These are phyloP conservation scores for Hemerocallis citrina DNA, from an alignment of 106 monocot species.

Conservation along the genomic window DNA sequence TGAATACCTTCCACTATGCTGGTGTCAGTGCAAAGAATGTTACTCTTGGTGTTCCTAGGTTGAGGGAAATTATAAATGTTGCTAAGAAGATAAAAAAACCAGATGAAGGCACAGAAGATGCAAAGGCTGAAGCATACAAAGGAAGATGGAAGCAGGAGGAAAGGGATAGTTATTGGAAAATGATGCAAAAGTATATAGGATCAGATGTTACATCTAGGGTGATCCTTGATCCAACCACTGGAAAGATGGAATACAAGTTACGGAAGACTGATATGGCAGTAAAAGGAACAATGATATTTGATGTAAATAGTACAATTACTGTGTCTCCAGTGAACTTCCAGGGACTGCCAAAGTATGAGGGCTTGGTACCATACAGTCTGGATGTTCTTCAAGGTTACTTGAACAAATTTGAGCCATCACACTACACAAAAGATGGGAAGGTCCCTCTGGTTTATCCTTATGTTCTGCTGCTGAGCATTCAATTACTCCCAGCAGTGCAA, in stretches of 20 bases:
- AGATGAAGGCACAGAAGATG: no score
- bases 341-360: constrained; percentile 52
- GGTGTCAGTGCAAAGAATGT: constrained; percentile 99
- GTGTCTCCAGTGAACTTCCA: constrained; percentile 90
- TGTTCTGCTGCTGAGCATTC: constrained; percentile 71
- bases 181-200: no score
- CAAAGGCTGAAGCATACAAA: no score
- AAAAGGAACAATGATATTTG: constrained; percentile 80
- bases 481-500: constrained; percentile 60
- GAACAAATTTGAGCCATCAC: constrained; percentile 68
- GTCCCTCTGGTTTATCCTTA: constrained; percentile 81
- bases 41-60: constrained; percentile 93
- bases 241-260: no score
- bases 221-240: no score
- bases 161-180: no score
- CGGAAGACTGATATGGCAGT: constrained; percentile 61
- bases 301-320: constrained; percentile 81
- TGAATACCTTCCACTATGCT: constrained; percentile 99
- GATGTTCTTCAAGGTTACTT: constrained; percentile 74
- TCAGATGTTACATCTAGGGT: no score
- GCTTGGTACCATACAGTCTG: constrained; percentile 58
- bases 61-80: constrained; percentile 97
- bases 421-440: constrained; percentile 85
- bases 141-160: no score
- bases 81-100: constrained; percentile 99